These are phyloP conservation scores for Orychophragmus violaceus DNA, from an alignment of 345 rosid genomes.

Conservation along the genomic window DNA sequence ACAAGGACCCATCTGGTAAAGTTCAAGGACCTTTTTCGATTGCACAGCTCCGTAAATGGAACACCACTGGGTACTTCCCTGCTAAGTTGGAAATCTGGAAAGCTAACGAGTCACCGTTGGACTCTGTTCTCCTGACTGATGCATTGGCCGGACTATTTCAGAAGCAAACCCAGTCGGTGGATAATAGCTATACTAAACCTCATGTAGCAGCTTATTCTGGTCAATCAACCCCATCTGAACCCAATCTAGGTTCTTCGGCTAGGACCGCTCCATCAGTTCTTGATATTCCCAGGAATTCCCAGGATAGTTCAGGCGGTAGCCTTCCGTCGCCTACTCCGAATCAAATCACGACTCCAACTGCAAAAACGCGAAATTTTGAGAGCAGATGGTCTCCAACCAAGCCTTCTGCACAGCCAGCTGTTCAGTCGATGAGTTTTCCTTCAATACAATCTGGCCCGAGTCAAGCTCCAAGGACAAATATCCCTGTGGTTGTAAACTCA, in stretches of 20 bases:
- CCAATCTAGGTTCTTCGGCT: conserved; percentile 30
- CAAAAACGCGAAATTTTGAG: conserved; percentile 44
- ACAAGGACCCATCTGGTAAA: conserved; percentile 92
- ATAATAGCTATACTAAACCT: conserved; percentile 30
- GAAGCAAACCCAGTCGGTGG: conserved; percentile 40
- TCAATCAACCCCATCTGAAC: conserved; percentile 27
- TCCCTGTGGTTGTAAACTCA: conserved; percentile 32
- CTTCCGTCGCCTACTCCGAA: conserved; percentile 96
- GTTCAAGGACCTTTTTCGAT: conserved; percentile 94
- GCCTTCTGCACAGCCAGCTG: conserved; percentile 33
- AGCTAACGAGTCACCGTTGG: conserved; percentile 50
- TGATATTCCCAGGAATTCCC: conserved; percentile 49
- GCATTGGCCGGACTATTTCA: conserved; percentile 67
- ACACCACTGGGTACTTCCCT: conserved; percentile 86
- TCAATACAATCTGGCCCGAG: conserved; percentile 28
- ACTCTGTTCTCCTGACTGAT: conserved; percentile 67
- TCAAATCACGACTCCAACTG: conserved; percentile 38
- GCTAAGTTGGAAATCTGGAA: conserved; percentile 80
- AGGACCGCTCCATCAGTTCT: conserved; percentile 38
- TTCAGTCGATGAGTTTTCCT: conserved; percentile 22
- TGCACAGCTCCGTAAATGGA: conserved; percentile 95
- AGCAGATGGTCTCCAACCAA: conserved; percentile 69
- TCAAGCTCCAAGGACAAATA: conserved; percentile 36
- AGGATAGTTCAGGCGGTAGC: conserved; percentile 49
- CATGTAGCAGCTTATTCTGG: conserved; percentile 40